Conservation (phyloP, 2,329 filamentous ascomycete genomes). For the Phaeoacremonium minimum region DNA sequence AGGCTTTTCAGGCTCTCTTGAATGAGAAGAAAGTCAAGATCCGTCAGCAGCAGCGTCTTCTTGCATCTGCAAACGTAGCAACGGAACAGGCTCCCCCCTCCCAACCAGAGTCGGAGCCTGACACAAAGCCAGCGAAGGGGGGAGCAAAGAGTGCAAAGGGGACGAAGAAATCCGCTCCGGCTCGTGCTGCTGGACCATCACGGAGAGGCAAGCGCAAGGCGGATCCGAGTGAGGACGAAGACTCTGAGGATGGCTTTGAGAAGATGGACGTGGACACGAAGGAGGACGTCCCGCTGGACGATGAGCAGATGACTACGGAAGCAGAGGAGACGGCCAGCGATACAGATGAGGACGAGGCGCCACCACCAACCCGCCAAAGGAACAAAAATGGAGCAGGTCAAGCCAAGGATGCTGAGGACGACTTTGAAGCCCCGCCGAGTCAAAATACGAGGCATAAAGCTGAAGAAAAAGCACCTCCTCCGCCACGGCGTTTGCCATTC, state of each 20-base stretch:
- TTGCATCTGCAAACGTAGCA: slow-evolving; percentile 37
- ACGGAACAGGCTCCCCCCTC: too few relatives aligned
- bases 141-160: not conserved
- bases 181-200: slow-evolving; percentile 1
- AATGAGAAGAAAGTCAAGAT: slow-evolving; percentile 82
- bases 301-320: slow-evolving; percentile 5
- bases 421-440: too few relatives aligned
- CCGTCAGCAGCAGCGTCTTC: slow-evolving; percentile 62
- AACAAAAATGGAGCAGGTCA: too few relatives aligned
- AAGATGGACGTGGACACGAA: slow-evolving; percentile 6
- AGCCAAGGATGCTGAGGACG: too few relatives aligned
- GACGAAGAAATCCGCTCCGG: not conserved
- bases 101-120: too few relatives aligned
- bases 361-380: too few relatives aligned
- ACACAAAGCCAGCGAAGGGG: too few relatives aligned
- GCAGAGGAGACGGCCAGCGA: slow-evolving; percentile 8
- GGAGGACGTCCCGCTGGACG: slow-evolving; percentile 2
- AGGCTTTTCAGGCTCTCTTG: slow-evolving; percentile 65
- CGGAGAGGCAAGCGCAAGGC: slow-evolving; percentile 10
- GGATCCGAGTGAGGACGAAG: not conserved
- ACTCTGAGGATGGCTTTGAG: slow-evolving; percentile 1
- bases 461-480: not conserved
- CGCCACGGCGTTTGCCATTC: not conserved
- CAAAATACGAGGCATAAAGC: not conserved
- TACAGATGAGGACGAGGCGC: slow-evolving; percentile 2